Evolutionary conservation across 495 filamentous ascomycete genomes (phyloP), one percentile per base, ranked within the genome.

Genomic region (Hyaloscypha hepaticicola): DNA sequence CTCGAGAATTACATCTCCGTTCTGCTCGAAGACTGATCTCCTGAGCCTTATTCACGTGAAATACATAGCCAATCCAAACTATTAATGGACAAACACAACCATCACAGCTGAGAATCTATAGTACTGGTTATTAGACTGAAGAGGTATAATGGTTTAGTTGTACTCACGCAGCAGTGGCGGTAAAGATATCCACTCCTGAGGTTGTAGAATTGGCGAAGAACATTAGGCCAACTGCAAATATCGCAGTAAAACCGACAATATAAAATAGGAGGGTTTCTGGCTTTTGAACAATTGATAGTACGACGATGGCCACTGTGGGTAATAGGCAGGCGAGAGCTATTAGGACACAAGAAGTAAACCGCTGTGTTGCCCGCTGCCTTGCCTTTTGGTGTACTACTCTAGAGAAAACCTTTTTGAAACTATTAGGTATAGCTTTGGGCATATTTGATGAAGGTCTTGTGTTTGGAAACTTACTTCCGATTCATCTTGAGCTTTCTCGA

Each of bases 301-400:
- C 50, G 12, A 7, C 63, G 55, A 71, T 71, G 25, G 69, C 66
- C 1, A 61, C 59, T 7, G 57, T 69, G 0, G 69, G 69, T 2
- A 71, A 53, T 14, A 71, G 22, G 56, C 69, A 71, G 21, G 69
- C 66, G 3, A 69, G 26, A 7, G 66, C 25, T 1, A 63, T 71
- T 14, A 60, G n/a, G 2, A 64, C 34, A 19, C 8, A 27, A 14
- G 62, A 60, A 9, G 66, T 66, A 19, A 64, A 21, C 11, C 25
- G 31, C 5, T 56, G 59, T 31, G 64, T 60, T 5, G 48, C 19
- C n/a, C n/a, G n/a, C n/a, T n/a, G n/a, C n/a, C n/a, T n/a, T n/a
- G n/a, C 22, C 48, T 50, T 50, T 50, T 22, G 3, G 16, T 4
- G n/a, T 21, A 22, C 5, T 6, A 5, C 4, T 4, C 31, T 5